These are phyloP conservation scores for Nissolia schottii DNA, from an alignment of 306 rosid species.

Conservation along the genomic window DNA sequence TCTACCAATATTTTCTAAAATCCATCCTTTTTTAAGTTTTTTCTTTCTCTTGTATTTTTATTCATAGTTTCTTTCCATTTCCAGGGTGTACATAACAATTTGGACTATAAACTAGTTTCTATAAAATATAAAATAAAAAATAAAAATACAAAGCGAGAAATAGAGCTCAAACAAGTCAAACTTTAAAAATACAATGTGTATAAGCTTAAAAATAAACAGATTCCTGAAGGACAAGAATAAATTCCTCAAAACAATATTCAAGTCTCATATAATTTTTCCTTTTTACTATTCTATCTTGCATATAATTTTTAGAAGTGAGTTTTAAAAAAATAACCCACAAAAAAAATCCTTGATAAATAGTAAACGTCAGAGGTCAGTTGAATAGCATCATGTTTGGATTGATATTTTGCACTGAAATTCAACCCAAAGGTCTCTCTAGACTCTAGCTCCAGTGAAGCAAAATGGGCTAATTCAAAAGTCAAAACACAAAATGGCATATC, in stretches of 20 bases:
- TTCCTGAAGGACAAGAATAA: neutral
- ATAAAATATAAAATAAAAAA: too few species aligned
- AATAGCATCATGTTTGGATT: neutral
- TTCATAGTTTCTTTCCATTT: neutral
- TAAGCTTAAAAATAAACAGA: neutral
- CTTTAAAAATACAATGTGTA: neutral
- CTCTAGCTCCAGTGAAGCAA: neutral
- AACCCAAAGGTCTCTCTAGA: neutral
- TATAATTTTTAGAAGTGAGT: neutral
- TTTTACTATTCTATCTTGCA: neutral
- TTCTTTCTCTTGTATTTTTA: neutral
- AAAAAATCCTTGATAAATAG: neutral
- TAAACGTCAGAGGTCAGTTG: neutral
- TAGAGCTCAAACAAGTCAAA: conserved; percentile 1
- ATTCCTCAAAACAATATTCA: neutral
- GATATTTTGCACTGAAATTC: conserved; percentile 6
- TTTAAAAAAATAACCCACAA: neutral
- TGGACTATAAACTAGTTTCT: neutral
- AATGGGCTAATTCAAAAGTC: neutral
- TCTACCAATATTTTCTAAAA: neutral
- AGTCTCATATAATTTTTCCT: neutral
- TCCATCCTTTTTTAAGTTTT: too few species aligned
- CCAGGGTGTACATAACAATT: neutral
- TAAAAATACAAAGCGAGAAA: neutral
- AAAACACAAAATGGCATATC: neutral